Evolutionary conservation across 2,329 filamentous ascomycete species (phyloP), one percentile per base, ranked within the genome.

Genomic region (Ascochyta koolunga): DNA sequence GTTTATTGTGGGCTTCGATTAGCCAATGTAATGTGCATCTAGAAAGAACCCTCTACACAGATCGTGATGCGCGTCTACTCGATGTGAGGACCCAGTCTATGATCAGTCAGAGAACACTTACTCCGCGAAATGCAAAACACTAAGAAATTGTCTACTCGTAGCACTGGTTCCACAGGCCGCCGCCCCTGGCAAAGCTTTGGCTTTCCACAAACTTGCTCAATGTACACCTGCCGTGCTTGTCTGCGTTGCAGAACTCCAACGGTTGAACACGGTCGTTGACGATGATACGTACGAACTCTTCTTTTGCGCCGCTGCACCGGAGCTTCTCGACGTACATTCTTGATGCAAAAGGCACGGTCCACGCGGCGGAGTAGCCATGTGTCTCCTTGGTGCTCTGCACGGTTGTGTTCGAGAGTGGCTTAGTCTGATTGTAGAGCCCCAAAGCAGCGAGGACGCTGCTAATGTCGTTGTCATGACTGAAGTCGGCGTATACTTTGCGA

Each of bases 401-500:
- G 0, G 71, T 76, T 1, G 73, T 76, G 42, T 77, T 80, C 0
- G 76, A 75, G 3, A 81, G 68, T 10, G 81, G 78, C 13, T 70
- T 66, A 0, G 86, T 90, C 37, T 75, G 76, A 62, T 92, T 89
- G 76, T 91, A 96, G 22, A 96, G 77, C 0, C 91, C 90, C 59
- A 97, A 70, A 0, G 91, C 91, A 5, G 86, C 86, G 69, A 89
- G 89, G 6, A 96, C 85, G 7, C 83, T 83, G 25, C 84, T 85
- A 86, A 97, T 91, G 69, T 89, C 87, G 72, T 96, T 96, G 75
- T 97, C 93, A 74, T 97, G 93, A 59, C 87, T 90, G 70, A 97
- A 96, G 74, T 97, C 93, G 0, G 91, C 92, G 68, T 96, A 97
- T 1, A 96, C 76, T 10, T 77, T 77, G 25, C 73, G 72, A 21